A percentile compares a stretch with the other conserved stretches of the same genome.
phyloP scores from a whole-genome alignment of 2,329 filamentous ascomycete species.

The Pseudophaeomoniella oleicola region DNA sequence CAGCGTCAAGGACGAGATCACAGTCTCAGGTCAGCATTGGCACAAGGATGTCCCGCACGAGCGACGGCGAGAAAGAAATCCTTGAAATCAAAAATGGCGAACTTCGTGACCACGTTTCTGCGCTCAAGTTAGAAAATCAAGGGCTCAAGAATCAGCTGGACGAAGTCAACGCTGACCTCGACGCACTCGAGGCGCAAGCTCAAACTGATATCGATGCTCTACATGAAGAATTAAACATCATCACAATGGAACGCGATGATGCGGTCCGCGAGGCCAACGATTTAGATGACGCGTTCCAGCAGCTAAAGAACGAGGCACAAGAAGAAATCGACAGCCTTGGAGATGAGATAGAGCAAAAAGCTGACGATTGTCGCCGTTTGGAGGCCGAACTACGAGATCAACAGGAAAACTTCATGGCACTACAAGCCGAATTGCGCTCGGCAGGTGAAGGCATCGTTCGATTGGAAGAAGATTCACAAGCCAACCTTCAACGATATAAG shows the following conservation, averaged over 20 bases:
- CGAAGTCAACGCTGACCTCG: constrained; percentile 64
- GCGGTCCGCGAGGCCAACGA: constrained; percentile 59
- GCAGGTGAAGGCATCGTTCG: constrained; percentile 76
- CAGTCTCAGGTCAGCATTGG: constrained; percentile 59
- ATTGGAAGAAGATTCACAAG: constrained; percentile 77
- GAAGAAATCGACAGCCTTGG: constrained; percentile 44
- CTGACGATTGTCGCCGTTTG: constrained; percentile 54
- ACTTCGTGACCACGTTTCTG: constrained; percentile 72
- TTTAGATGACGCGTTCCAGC: constrained; percentile 35
- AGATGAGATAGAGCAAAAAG: constrained; percentile 56
- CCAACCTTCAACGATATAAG: constrained; percentile 63
- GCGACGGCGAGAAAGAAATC: constrained; percentile 68
- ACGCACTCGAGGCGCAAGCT: constrained; percentile 55
- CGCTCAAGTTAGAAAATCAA: constrained; percentile 77
- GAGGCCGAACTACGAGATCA: constrained; percentile 59
- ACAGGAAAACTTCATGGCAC: constrained; percentile 75
- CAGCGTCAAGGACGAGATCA: constrained; percentile 70
- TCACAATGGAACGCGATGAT: constrained; percentile 78
- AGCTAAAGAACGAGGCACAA: constrained; percentile 42
- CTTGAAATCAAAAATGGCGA: constrained; percentile 72
- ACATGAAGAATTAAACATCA: constrained; percentile 61
- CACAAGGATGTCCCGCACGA: constrained; percentile 50
- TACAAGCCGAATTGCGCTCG: constrained; percentile 86
- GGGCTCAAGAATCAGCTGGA: constrained; percentile 74
- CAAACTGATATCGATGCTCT: constrained; percentile 70